Evolutionary conservation across 2,329 filamentous ascomycete species (phyloP), one percentile per base, ranked within the genome.

Genomic region (Colletotrichum sp.): DNA sequence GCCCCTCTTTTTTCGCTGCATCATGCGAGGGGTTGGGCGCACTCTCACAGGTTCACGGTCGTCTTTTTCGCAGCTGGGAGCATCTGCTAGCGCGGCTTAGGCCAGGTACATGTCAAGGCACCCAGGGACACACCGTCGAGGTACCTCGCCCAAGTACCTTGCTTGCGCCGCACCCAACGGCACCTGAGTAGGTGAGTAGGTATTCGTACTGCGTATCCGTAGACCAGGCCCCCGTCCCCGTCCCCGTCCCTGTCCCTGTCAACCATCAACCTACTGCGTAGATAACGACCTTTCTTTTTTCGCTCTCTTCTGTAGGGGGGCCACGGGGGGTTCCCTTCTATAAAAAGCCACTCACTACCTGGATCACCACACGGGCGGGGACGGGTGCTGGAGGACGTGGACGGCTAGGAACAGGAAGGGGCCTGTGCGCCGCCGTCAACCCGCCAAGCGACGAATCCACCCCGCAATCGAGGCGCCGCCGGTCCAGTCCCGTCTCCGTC

Each of bases 1-100:
- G 73, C 70, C 73, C 57, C 70, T 67, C 68, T 68, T 73, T 72
- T 68, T 58, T 43, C 9, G 32, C 69, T 52, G 58, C 63, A 75
- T 72, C 32, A 65, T 72, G 73, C 73, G 73, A 75, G 73, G 73
- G 73, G 73, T 30, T 75, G 73, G 73, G 57, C 30, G 69, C 43
- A 10, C 72, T 68, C 61, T 71, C 18, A 67, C 67, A 30, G 48
- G 43, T 8, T 26, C 48, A 10, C 34, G 26, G 21, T 60, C 28
- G 34, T 48, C 34, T 48, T 36, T n/a, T 24, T 9, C 55, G 61
- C 55, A 63, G 48, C 55, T 67, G 67, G 64, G 57, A 34, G 43
- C 58, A 52, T 21, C 13, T 63, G 32, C 65, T 38, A 38, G 32
- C 60, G 30, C 32, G 60, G 60, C 16, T n/a, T n/a, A 32, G 43